Evolutionary conservation across 2,329 filamentous ascomycete species (phyloP).

Genomic region (Alternaria brassicae): DNA sequence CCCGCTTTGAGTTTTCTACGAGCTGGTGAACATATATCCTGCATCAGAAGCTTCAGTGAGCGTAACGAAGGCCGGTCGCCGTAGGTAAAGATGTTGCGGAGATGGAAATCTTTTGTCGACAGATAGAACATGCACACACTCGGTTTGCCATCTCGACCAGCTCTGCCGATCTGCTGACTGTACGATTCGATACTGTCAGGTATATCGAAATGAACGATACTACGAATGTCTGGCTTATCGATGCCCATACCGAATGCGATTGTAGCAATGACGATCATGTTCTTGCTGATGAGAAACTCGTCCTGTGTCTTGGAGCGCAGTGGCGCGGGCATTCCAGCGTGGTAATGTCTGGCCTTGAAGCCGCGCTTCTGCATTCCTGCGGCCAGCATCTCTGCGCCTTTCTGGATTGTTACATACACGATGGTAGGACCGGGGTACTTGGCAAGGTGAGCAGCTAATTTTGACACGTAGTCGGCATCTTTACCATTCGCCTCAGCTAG

Average conservation of each 20-base stretch:
- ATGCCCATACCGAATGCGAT: slow-evolving; percentile 99
- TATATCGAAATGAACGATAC: slow-evolving; percentile 89
- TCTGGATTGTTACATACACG: slow-evolving; percentile 67
- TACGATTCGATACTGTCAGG: slow-evolving; percentile 96
- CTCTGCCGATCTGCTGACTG: slow-evolving; percentile 94
- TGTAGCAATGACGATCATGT: slow-evolving; percentile 91
- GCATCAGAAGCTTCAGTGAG: slow-evolving; percentile 58
- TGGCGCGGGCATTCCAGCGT: slow-evolving; percentile 73
- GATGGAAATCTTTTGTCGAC: slow-evolving; percentile 64
- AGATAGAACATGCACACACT: slow-evolving; percentile 67
- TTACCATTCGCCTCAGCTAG: slow-evolving; percentile 66
- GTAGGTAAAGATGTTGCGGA: slow-evolving; percentile 66
- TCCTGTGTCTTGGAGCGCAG: slow-evolving; percentile 75
- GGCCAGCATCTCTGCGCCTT: slow-evolving; percentile 68
- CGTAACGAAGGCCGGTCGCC: slow-evolving; percentile 64
- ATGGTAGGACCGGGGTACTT: slow-evolving; percentile 63
- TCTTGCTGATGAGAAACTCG: slow-evolving; percentile 77
- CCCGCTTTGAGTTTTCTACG: slow-evolving; percentile 46
- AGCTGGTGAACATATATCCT: slow-evolving; percentile 58
- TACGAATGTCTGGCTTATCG: slow-evolving; percentile 93
- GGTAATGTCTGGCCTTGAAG: slow-evolving; percentile 81
- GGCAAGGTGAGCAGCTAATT: slow-evolving; percentile 61
- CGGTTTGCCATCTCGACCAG: slow-evolving; percentile 82
- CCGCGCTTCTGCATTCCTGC: slow-evolving; percentile 66
- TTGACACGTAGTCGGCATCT: slow-evolving; percentile 77